These are phyloP conservation scores for Truncatella angustata DNA, from an alignment of 2,329 filamentous ascomycete genomes.

Conservation along the genomic window DNA sequence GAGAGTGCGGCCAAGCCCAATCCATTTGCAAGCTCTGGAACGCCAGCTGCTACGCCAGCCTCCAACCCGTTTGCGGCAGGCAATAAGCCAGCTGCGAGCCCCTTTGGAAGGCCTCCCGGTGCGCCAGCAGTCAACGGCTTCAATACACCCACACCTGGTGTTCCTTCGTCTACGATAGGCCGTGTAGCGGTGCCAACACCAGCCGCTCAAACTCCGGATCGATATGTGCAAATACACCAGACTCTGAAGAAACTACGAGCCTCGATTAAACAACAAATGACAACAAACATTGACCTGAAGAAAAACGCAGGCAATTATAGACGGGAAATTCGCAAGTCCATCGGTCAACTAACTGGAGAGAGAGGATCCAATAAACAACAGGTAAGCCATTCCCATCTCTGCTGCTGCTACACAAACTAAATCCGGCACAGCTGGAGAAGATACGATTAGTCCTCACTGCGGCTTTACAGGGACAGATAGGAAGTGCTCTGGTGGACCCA, in stretches of 20 bases:
- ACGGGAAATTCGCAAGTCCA: constrained; percentile 65
- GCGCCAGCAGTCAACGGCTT: constrained; percentile 17
- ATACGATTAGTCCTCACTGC: constrained; percentile 53
- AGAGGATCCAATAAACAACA: constrained; percentile 59
- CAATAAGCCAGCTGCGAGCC: constrained; percentile 11
- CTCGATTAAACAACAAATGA: constrained; percentile 49
- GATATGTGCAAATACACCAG: constrained; percentile 60
- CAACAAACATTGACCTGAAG: constrained; percentile 58
- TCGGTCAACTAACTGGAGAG: constrained; percentile 71
- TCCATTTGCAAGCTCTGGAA: neutral
- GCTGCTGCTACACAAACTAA: constrained; percentile 1
- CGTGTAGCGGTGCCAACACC: constrained; percentile 8
- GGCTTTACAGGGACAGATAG: constrained; percentile 50
- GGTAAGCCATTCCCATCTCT: constrained; percentile 36
- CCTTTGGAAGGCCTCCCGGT: constrained; percentile 1
- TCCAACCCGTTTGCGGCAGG: neutral
- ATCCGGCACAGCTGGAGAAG: constrained; percentile 36
- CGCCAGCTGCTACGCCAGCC: neutral
- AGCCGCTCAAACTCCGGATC: constrained; percentile 28
- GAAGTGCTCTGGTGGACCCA: constrained; percentile 53
- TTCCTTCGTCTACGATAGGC: constrained; percentile 7
- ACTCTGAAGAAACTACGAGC: constrained; percentile 59
- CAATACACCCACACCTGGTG: constrained; percentile 8
- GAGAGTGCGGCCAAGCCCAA: neutral
- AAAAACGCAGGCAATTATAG: constrained; percentile 68